Conservation (phyloP, 139 green algal genomes). For the Edaphochlamys debaryana region DNA sequence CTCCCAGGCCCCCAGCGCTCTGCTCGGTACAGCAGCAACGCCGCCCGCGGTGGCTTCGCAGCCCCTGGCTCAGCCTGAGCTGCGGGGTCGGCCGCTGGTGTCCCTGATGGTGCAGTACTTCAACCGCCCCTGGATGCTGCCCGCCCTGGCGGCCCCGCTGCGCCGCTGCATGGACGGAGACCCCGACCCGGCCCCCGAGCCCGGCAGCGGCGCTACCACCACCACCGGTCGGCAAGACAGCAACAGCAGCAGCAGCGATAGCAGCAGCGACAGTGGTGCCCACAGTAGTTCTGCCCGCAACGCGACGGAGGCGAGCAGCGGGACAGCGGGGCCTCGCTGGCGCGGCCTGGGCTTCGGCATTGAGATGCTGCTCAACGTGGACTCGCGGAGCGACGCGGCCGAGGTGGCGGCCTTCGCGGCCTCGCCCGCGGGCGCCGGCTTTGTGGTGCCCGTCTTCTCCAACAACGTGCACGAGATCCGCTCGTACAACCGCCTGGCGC, state of each 20-base stretch:
- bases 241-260: not conserved
- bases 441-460: slow-evolving; percentile 34
- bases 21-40: not conserved
- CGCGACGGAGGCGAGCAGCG: no score
- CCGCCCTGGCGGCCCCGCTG: not conserved
- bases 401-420: not conserved
- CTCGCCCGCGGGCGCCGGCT: not conserved
- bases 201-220: not conserved
- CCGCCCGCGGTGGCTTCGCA: no score
- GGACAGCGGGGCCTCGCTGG: no score
- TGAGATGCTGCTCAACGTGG: slow-evolving; percentile 25
- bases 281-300: no score
- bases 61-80: no score
- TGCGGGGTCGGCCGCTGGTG: not conserved
- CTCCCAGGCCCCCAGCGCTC: no score
- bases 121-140: slow-evolving; percentile 47
- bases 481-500: slow-evolving; percentile 47
- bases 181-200: not conserved
- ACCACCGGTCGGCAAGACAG: no score
- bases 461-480: slow-evolving; percentile 51
- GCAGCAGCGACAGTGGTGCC: not conserved
- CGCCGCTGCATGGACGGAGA: not conserved
- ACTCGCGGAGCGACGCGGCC: not conserved
- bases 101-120: slow-evolving; percentile 51
- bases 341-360: not conserved